These are phyloP conservation scores for Salix arbutifolia DNA, from an alignment of 345 rosid species.

Conservation along the genomic window DNA sequence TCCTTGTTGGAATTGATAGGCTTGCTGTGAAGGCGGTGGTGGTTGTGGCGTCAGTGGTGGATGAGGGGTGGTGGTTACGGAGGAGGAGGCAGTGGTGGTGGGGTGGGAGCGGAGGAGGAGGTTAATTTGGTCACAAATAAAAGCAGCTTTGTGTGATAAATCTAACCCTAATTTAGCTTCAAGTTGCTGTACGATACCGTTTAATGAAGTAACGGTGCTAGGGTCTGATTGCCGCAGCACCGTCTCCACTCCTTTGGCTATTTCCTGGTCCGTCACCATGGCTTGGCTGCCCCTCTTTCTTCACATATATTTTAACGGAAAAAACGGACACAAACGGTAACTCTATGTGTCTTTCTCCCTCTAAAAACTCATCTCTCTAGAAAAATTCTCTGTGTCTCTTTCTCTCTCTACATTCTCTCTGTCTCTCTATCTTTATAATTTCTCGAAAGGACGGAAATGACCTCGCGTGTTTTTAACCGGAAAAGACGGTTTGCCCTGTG, in stretches of 20 bases:
- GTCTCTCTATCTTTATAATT: background rate
- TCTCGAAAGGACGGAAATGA: background rate
- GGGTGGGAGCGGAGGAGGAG: constrained; percentile 61
- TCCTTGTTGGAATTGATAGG: constrained; percentile 19
- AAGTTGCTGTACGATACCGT: constrained; percentile 76
- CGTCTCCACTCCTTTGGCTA: constrained; percentile 74
- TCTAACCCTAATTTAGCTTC: constrained; percentile 77
- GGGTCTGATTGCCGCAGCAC: constrained; percentile 77
- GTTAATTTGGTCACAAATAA: constrained; percentile 79
- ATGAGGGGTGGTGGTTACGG: background rate
- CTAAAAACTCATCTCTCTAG: background rate
- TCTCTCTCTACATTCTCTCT: background rate
- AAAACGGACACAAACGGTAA: constrained; percentile 29
- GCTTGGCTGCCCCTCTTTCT: constrained; percentile 19
- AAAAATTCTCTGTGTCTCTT: too few species aligned
- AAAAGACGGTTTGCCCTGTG: background rate
- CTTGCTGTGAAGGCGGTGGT: constrained; percentile 15
- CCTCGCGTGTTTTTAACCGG: background rate
- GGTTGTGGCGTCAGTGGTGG: constrained; percentile 9
- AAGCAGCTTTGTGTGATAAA: constrained; percentile 72
- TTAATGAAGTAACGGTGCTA: constrained; percentile 53
- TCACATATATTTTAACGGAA: constrained; percentile 33
- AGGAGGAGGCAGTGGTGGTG: background rate
- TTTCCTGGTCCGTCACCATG: constrained; percentile 84
- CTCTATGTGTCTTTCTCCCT: constrained; percentile 17